Base-by-base conservation (phyloP, 495 filamentous ascomycete genomes). In the Aspergillus steynii region DNA sequence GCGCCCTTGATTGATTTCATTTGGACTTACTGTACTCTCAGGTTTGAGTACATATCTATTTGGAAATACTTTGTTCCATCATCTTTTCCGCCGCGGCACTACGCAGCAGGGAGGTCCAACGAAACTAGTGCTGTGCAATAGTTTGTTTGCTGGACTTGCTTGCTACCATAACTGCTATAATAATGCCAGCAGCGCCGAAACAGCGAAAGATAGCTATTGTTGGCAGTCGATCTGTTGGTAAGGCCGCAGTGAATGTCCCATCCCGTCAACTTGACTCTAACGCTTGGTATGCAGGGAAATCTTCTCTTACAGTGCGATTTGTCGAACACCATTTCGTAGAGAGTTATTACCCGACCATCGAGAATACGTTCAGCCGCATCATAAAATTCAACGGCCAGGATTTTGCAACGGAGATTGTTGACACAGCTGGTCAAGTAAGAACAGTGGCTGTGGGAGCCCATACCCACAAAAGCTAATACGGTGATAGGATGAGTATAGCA, bases 171-270 rank as follows among this genome's bases (percentile, higher is more conserved):
- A 42, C 9, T 14, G 54, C 31, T 20, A n/a, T 47, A 55, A 79
- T 75, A 73, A 96, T 96, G 90, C 87, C 92, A 68, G 77, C 90
- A 59, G 87, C 91, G 50, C 85, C 92, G 46, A 98, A 97, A 74
- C 94, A 97, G 82, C 81, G 95, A 60, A 99, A 99, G 82, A 94
- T 99, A 74, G 95, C 95, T 68, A 93, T 99, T 70, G 95, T 98
- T 47, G 95, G 95, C 76, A 97, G 91, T 78, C 89, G 96, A 67
- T 96, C 96, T 61, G 95, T 99, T 70, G 95, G 95, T 96, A 86
- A 56, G 90, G 48, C 29, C 26, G 48, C 9, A 14, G 26, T 26
- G 25, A 29, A 25, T 10, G 26, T 29, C 2, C 25, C 28, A 25
- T 26, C 37, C 26, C 28, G 7, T 10, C 31, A 20, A 27, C 10